phyloP scores from a whole-genome alignment of 345 rosid species.

The Populus nigra region DNA sequence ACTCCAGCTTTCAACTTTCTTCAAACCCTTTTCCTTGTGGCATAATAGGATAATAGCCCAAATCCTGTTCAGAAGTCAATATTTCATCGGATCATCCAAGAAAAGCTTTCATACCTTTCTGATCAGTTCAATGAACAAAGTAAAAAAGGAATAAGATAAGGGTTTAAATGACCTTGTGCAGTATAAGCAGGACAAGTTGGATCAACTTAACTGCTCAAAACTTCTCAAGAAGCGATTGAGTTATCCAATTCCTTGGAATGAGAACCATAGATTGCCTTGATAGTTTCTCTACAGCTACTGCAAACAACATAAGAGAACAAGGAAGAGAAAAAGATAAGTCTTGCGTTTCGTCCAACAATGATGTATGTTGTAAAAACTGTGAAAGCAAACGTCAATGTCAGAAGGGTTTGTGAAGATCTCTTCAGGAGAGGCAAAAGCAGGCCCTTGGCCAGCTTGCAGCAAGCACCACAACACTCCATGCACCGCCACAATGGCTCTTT shows the following conservation, averaged over 20 bases:
- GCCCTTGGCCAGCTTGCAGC: slow-evolving; percentile 89
- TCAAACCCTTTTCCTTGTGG: not conserved
- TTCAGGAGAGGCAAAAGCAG: slow-evolving; percentile 68
- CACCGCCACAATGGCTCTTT: slow-evolving; percentile 65
- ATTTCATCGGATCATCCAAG: not conserved
- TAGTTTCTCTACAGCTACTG: slow-evolving; percentile 69
- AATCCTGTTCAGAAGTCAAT: not conserved
- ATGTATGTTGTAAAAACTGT: slow-evolving; percentile 4
- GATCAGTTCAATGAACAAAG: not conserved
- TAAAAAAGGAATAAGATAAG: not conserved
- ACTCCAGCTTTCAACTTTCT: not conserved
- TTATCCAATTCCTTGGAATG: slow-evolving; percentile 52
- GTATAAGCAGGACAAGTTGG: not conserved
- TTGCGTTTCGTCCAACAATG: slow-evolving; percentile 27
- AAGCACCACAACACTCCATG: slow-evolving; percentile 73
- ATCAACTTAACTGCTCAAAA: slow-evolving; percentile 20
- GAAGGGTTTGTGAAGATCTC: slow-evolving; percentile 61
- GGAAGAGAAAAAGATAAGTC: not conserved
- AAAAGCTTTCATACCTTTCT: not conserved
- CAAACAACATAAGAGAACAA: slow-evolving; percentile 16
- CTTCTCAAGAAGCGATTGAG: slow-evolving; percentile 42
- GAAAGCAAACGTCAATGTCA: slow-evolving; percentile 51
- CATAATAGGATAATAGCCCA: not conserved
- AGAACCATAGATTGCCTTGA: slow-evolving; percentile 62
- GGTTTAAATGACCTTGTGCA: not conserved